Conservation (phyloP, 495 filamentous ascomycete genomes). For the Delitschia confertaspora region DNA sequence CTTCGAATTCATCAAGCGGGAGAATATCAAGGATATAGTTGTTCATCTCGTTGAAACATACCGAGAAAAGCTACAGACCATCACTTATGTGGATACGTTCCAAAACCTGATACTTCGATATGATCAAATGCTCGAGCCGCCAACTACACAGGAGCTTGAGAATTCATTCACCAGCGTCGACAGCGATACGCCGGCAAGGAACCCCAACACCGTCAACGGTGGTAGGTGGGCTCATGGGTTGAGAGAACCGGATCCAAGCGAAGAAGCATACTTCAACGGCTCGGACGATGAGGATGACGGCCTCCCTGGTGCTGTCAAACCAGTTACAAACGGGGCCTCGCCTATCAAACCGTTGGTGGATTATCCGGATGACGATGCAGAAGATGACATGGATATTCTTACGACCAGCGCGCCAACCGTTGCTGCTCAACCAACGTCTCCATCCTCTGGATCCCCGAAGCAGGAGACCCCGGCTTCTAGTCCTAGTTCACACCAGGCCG, state of each 20-base stretch:
- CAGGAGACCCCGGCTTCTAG: slow-evolving; percentile 10
- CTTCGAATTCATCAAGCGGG: slow-evolving; percentile 80
- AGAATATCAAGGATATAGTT: slow-evolving; percentile 73
- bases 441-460: slow-evolving; percentile 3
- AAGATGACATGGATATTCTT: slow-evolving; percentile 44
- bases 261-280: slow-evolving; percentile 92
- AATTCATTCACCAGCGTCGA: slow-evolving; percentile 27
- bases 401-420: slow-evolving; percentile 37
- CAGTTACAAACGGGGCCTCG: slow-evolving; percentile 40
- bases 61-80: slow-evolving; percentile 65
- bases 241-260: slow-evolving; percentile 74
- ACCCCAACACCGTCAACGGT: slow-evolving; percentile 43
- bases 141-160: slow-evolving; percentile 25
- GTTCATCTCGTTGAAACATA: slow-evolving; percentile 83
- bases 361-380: slow-evolving; percentile 80
- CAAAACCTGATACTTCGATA: slow-evolving; percentile 63
- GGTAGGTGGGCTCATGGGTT: slow-evolving; percentile 60
- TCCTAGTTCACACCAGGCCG: slow-evolving; percentile 21
- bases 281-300: slow-evolving; percentile 68
- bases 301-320: slow-evolving; percentile 23
- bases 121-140: slow-evolving; percentile 50
- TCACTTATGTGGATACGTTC: slow-evolving; percentile 85
- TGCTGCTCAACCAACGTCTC: slow-evolving; percentile 11
- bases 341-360: slow-evolving; percentile 73
- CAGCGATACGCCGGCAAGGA: slow-evolving; percentile 23